Conservation (phyloP, 2,329 filamentous ascomycete species). For the Magnaporthiopsis incrustans region DNA sequence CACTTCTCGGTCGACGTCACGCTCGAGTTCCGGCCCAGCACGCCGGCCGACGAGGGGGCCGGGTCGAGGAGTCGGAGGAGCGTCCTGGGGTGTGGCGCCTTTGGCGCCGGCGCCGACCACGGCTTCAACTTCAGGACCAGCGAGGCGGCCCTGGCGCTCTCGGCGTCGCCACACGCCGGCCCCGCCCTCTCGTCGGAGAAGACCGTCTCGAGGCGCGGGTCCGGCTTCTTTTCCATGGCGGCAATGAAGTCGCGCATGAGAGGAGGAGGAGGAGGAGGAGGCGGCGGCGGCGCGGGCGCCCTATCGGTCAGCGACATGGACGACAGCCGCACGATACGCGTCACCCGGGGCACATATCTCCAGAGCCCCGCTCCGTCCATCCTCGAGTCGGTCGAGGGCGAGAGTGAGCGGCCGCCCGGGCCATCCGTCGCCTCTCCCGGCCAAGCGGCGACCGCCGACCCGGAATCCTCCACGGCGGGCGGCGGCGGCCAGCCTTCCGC, state of each 20-base stretch:
- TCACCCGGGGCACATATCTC: conserved; percentile 30
- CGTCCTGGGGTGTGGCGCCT: background rate
- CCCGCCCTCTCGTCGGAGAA: background rate
- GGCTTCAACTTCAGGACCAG: background rate
- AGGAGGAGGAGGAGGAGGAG: background rate
- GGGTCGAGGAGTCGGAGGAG: background rate
- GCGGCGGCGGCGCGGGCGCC: background rate
- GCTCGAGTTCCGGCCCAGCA: conserved; percentile 28
- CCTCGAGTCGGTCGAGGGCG: conserved; percentile 6
- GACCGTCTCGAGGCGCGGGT: background rate
- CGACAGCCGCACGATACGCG: conserved; percentile 17
- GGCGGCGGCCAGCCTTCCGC: conserved; percentile 1
- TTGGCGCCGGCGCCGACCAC: background rate
- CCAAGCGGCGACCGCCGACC: conserved; percentile 12
- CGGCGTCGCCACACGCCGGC: too few species aligned
- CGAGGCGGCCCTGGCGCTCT: background rate
- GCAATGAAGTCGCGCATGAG: conserved; percentile 1
- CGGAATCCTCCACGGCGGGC: conserved; percentile 11
- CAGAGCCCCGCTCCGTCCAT: conserved; percentile 24
- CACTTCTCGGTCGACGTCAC: conserved; percentile 89
- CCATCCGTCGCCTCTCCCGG: conserved; percentile 16
- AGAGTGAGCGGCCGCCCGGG: conserved; percentile 13
- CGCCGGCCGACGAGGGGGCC: background rate
- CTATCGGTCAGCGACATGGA: conserved; percentile 6
- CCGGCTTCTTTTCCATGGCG: background rate